phyloP scores from a whole-genome alignment of 192 early-diverging fungal species.

The Coemansia sp. region DNA sequence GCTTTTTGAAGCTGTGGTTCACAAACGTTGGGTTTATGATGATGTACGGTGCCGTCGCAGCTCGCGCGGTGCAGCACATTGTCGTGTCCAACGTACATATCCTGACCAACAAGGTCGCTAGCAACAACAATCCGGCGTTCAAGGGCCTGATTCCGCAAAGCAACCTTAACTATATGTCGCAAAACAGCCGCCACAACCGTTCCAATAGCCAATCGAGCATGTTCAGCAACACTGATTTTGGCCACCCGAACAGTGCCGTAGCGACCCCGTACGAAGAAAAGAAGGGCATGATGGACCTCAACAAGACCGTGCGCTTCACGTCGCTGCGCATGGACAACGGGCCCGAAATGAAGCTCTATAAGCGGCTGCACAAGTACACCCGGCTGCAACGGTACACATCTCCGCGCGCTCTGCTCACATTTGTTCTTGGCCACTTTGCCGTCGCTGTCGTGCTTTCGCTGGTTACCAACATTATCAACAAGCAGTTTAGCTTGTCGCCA shows the following conservation, averaged over 20 bases:
- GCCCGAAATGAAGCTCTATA: constrained; percentile 22
- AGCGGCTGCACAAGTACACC: constrained; percentile 36
- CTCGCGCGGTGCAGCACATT: constrained; percentile 35
- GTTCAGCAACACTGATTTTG: constrained; percentile 38
- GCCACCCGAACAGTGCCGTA: neutral
- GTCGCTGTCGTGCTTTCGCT: constrained; percentile 28
- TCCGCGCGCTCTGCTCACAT: constrained; percentile 18
- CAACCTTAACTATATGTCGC: constrained; percentile 16
- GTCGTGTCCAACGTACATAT: constrained; percentile 42
- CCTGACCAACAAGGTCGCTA: constrained; percentile 35
- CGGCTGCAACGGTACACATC: constrained; percentile 33
- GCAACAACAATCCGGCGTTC: constrained; percentile 26
- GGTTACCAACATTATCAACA: constrained; percentile 40
- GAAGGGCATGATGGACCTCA: constrained; percentile 11
- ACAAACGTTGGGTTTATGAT: constrained; percentile 26
- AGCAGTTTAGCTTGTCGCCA: constrained; percentile 37
- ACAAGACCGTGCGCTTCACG: constrained; percentile 11
- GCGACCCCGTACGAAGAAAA: constrained; percentile 14
- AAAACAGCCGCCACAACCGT: constrained; percentile 3
- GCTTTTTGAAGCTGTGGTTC: constrained; percentile 47
- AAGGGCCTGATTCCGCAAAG: constrained; percentile 24
- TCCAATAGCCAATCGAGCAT: constrained; percentile 38
- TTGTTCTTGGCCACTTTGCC: constrained; percentile 14
- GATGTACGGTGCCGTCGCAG: constrained; percentile 27
- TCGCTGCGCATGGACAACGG: constrained; percentile 5